Evolutionary conservation across 169 alveolate species (phyloP).

Genomic region (Cytauxzoon felis): DNA sequence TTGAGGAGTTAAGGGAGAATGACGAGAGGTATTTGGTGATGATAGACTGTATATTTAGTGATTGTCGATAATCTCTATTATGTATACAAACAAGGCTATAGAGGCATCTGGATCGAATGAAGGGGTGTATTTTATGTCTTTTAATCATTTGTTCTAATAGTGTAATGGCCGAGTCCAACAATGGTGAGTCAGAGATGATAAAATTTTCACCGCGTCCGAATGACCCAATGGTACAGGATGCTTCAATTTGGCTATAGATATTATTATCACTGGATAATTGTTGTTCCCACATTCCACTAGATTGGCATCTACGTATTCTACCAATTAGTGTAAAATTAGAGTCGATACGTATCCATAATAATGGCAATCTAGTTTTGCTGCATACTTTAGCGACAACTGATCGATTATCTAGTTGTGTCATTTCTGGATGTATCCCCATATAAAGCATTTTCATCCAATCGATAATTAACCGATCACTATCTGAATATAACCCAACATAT

Average conservation of each 20-base stretch:
- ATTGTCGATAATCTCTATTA: slow-evolving; percentile 48
- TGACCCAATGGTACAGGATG: slow-evolving; percentile 67
- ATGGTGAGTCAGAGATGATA: slow-evolving; percentile 31
- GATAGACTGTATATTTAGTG: slow-evolving; percentile 17
- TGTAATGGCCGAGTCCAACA: slow-evolving; percentile 15
- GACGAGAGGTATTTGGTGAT: slow-evolving; percentile 37
- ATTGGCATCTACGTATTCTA: slow-evolving; percentile 74
- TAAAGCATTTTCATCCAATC: slow-evolving; percentile 62
- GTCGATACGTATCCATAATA: slow-evolving; percentile 81
- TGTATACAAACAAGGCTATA: slow-evolving; percentile 51
- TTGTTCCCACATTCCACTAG: slow-evolving; percentile 84
- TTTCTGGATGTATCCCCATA: slow-evolving; percentile 61
- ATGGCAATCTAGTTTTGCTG: slow-evolving; percentile 77
- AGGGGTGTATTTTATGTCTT: slow-evolving; percentile 52
- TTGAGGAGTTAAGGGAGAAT: slow-evolving; percentile 27
- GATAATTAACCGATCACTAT: slow-evolving; percentile 42
- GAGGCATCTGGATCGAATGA: slow-evolving; percentile 38
- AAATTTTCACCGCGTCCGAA: slow-evolving; percentile 34
- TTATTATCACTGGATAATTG: slow-evolving; percentile 78
- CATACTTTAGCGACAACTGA: slow-evolving; percentile 81
- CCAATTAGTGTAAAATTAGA: slow-evolving; percentile 67
- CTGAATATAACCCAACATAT: slow-evolving; percentile 47
- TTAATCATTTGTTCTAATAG: slow-evolving; percentile 36
- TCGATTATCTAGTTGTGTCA: slow-evolving; percentile 73
- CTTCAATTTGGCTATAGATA: slow-evolving; percentile 71